Base-by-base conservation (phyloP, 345 rosid species). In the Bruguiera sexangula region DNA sequence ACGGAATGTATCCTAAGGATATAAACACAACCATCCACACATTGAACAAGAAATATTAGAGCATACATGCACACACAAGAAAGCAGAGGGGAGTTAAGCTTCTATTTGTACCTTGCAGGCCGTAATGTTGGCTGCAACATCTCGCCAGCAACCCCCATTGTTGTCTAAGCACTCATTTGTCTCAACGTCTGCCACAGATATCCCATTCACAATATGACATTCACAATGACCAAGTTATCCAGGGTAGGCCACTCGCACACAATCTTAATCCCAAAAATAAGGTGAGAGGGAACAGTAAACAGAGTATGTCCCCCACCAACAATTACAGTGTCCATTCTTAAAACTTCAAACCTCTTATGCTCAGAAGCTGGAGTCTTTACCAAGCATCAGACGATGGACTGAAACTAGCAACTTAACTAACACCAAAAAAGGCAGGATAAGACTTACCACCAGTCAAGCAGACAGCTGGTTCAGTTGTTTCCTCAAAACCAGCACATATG, bases 101-200 rank as follows among this genome's bases (percentile, higher is more conserved):
- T 66, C 32, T 26, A 71, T 46, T 34, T 69, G 56, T 73, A 90
- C 99, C 97, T 86, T 92, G 92, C 99, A 95, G 71, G 99, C 99
- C 29, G 98, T 88, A 67, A 95, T 65, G 62, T 90, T 90, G 73
- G 96, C 89, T 60, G 66, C 65, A 73, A 86, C 86, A 79, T 92
- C 99, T 76, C 81, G 73, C 99, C 99, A 95, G 79, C 98, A 95
- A 67, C 97, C 98, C 0, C 98, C 99, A 81, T 89, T 82, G 73
- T 92, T 92, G 60, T 90, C 92, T 82, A 92, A 80, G 85, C 98
- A 95, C 65, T 95, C 99, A 70, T 95, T 95, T 65, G 99, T 83
- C 85, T 95, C 98, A 79, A 95, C 80, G 71, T 90, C 98, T 95
- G 88, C 82, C 27, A 30, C 70, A 77, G 51, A 72, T 53, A 63